These are phyloP conservation scores for Hymenoscyphus fructigenus DNA, from an alignment of 2,329 filamentous ascomycete species.

Conservation along the genomic window DNA sequence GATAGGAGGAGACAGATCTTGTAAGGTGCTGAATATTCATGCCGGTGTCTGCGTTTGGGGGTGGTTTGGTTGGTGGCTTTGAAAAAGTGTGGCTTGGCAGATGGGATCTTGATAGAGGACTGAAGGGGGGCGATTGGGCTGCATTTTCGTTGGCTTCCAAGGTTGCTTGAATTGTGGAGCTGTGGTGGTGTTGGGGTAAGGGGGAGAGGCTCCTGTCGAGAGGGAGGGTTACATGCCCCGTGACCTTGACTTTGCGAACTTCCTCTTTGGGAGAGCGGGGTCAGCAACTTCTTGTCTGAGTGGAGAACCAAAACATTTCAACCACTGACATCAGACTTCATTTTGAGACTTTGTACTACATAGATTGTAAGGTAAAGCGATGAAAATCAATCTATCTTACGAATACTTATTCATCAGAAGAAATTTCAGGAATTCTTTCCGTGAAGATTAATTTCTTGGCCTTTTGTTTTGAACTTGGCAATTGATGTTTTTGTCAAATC, in stretches of 20 bases:
- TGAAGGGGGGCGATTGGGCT: neutral
- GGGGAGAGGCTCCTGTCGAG: neutral
- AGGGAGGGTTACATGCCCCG: neutral
- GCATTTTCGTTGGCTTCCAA: neutral
- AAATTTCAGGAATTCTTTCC: too few species aligned
- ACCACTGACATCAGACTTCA: neutral
- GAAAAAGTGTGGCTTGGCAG: neutral
- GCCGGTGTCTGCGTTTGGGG: neutral
- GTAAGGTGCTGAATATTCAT: neutral
- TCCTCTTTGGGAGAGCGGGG: conserved; percentile 23
- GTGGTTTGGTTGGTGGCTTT: neutral
- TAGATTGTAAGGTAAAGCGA: too few species aligned
- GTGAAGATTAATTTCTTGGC: too few species aligned
- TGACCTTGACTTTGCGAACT: conserved; percentile 3
- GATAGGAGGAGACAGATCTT: too few species aligned
- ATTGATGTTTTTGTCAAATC: too few species aligned
- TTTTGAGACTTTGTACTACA: too few species aligned
- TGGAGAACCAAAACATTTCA: neutral
- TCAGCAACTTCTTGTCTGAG: conserved; percentile 48
- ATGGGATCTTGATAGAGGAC: conserved; percentile 1
- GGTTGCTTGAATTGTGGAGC: neutral
- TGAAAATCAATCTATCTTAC: too few species aligned
- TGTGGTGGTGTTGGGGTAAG: neutral
- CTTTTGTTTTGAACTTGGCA: too few species aligned
- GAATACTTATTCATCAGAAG: too few species aligned